Evolutionary conservation across 2,329 filamentous ascomycete species (phyloP).

Genomic region (Fusarium keratoplasticum): DNA sequence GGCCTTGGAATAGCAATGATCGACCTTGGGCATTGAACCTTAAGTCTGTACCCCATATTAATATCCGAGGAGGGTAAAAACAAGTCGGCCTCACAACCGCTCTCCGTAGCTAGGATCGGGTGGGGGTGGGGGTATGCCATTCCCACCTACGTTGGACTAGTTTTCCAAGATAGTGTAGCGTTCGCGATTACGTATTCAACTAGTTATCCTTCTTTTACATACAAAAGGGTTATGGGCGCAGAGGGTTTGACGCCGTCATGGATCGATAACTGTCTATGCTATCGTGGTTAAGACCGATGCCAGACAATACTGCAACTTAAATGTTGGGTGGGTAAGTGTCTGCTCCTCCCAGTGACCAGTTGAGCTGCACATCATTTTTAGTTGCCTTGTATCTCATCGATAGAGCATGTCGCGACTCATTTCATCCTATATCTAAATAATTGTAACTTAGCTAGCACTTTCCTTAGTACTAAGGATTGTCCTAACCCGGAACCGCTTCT

Average conservation of each 20-base stretch:
- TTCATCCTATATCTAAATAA: neutral
- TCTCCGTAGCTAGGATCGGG: neutral
- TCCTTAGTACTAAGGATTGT: neutral
- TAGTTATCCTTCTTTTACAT: too few species aligned
- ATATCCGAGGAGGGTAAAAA: neutral
- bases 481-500: too few species aligned
- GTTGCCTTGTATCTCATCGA: neutral
- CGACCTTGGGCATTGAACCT: neutral
- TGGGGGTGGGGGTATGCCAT: too few species aligned
- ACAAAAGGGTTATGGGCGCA: too few species aligned
- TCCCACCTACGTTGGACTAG: too few species aligned
- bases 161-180: too few species aligned
- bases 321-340: neutral
- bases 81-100: neutral
- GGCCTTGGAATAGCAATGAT: neutral
- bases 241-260: too few species aligned
- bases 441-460: neutral
- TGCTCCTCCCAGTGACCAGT: neutral
- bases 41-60: neutral
- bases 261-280: too few species aligned
- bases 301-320: too few species aligned
- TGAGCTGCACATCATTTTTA: neutral
- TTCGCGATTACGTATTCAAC: too few species aligned
- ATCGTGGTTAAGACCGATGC: too few species aligned
- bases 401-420: neutral